Evolutionary conservation across 305 asterid species (phyloP).

Genomic region (Solanum aculeatissimum): DNA sequence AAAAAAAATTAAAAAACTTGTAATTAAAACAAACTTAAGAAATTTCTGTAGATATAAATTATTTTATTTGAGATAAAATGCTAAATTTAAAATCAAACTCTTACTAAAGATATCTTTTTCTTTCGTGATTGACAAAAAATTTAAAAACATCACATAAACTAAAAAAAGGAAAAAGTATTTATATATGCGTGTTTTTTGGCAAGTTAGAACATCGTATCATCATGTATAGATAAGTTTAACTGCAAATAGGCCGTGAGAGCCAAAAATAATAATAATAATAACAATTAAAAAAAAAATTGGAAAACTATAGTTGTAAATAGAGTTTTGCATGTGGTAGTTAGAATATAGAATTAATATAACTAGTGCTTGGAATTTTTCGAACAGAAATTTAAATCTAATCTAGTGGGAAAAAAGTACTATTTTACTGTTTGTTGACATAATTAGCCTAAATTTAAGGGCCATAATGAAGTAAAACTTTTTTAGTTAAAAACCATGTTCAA

Average conservation of each 20-base stretch:
- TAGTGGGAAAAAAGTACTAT: not conserved
- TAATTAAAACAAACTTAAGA: not conserved
- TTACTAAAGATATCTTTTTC: not conserved
- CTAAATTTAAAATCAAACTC: not conserved
- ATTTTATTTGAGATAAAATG: not conserved
- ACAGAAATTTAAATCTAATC: not conserved
- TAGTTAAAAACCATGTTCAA: not conserved
- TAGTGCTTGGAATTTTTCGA: not conserved
- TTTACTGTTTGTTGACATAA: not conserved
- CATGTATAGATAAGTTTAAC: not conserved
- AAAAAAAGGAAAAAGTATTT: rapidly evolving
- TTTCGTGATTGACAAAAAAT: not conserved
- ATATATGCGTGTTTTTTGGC: not conserved
- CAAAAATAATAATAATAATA: no score
- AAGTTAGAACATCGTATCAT: not conserved
- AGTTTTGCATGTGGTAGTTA: not conserved
- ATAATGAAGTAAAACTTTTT: not conserved
- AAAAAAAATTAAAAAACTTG: not conserved
- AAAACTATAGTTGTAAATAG: not conserved
- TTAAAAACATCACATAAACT: not conserved
- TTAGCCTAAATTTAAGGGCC: not conserved
- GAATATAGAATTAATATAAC: not conserved
- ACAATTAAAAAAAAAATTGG: no score
- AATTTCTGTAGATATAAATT: not conserved
- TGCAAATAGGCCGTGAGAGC: not conserved